Percentiles rank a stretch among this genome's conserved stretches.
These are phyloP conservation scores for Bullera alba DNA, from an alignment of 768 basidiomycete genomes.

Conservation along the genomic window DNA sequence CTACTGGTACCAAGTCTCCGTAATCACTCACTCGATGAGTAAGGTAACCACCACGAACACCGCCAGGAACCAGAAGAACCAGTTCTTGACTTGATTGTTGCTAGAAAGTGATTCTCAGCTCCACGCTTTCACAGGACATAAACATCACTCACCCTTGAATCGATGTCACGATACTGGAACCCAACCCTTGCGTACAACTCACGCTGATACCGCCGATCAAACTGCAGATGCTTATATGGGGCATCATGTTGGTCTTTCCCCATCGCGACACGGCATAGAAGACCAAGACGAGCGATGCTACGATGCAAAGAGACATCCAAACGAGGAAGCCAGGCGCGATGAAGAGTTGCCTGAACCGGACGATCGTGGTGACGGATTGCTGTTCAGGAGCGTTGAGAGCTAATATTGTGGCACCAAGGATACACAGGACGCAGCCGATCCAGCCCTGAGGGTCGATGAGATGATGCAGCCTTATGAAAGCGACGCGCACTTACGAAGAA, in stretches of 20 bases:
- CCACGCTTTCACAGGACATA: not conserved
- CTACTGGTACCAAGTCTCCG: not conserved
- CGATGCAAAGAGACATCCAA: constrained; percentile 52
- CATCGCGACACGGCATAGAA: constrained; percentile 52
- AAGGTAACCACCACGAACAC: constrained; percentile 77
- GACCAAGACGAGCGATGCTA: constrained; percentile 10
- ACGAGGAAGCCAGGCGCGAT: constrained; percentile 73
- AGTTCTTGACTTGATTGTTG: constrained; percentile 62
- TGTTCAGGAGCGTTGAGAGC: constrained; percentile 63
- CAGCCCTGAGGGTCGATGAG: constrained; percentile 54
- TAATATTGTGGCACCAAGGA: constrained; percentile 79
- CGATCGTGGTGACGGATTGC: constrained; percentile 42
- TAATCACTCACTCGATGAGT: constrained; percentile 50
- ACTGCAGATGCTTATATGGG: constrained; percentile 79
- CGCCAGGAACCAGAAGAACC: constrained; percentile 64
- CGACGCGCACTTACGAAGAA: constrained; percentile 56
- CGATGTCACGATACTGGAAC: constrained; percentile 74
- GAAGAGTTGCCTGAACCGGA: constrained; percentile 69
- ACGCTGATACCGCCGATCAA: constrained; percentile 74
- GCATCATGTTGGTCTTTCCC: constrained; percentile 83
- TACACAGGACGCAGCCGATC: constrained; percentile 86
- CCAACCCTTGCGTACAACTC: constrained; percentile 80
- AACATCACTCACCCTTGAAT: constrained; percentile 44
- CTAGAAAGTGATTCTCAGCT: constrained; percentile 10
- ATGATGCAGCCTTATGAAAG: not conserved